These are phyloP conservation scores for Microdochium nivale DNA, from an alignment of 2,329 filamentous ascomycete species.

Conservation along the genomic window DNA sequence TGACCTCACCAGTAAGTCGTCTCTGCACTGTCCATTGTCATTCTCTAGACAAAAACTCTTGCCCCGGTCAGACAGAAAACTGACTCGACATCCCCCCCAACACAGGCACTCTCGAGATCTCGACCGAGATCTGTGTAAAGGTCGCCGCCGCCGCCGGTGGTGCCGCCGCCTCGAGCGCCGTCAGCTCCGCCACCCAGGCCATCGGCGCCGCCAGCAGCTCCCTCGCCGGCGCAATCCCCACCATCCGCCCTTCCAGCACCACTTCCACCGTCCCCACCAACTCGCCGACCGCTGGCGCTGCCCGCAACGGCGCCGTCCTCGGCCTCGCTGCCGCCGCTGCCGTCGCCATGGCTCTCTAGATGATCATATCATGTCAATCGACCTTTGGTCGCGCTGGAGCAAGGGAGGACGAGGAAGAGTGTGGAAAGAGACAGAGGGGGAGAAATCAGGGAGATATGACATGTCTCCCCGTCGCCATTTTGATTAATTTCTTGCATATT, in stretches of 20 bases:
- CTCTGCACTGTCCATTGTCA: neutral
- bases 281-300: conserved; percentile 10
- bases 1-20: conserved; percentile 24
- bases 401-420: neutral
- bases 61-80: neutral
- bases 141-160: conserved; percentile 1
- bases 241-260: conserved; percentile 2
- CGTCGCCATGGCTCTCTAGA: conserved; percentile 21
- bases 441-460: neutral
- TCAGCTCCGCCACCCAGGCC: conserved; percentile 6
- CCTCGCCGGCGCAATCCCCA: neutral
- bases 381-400: neutral
- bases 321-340: conserved; percentile 19
- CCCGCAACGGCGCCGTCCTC: conserved; percentile 10
- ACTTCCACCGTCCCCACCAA: conserved; percentile 6
- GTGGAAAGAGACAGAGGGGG: neutral
- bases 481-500: no score
- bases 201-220: conserved; percentile 3
- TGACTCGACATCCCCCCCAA: conserved; percentile 2
- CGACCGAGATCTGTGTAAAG: conserved; percentile 4
- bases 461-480: neutral
- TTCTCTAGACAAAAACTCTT: neutral
- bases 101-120: conserved; percentile 12
- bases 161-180: conserved; percentile 3
- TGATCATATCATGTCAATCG: neutral